Evolutionary conservation across 2,329 filamentous ascomycete genomes (phyloP), one percentile per base, ranked within the genome.

Genomic region (Triangularia verruculosa): DNA sequence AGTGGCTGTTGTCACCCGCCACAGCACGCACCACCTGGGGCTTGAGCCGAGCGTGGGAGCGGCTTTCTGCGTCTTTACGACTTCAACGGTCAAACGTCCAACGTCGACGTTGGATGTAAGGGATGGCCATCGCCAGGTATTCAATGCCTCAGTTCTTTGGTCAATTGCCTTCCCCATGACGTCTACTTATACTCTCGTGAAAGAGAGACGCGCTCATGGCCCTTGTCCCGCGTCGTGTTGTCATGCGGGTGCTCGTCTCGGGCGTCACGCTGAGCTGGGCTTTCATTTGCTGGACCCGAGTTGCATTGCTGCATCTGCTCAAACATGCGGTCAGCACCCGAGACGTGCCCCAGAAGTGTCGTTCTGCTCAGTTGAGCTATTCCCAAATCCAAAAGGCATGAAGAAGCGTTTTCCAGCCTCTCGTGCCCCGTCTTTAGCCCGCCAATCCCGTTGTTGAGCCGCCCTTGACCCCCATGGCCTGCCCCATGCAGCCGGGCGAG

Each of bases 251-350:
- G 58, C 39, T 66, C 34, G 12, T 53, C 12, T 51, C 39, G 60
- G 43, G 61, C 55, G 55, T 63, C 58, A 60, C 61, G 61, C 57
- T 62, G 58, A 57, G 39, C 54, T 60, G 60, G n/a, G 39, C 30
- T 58, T 15, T 58, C 59, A 59, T 64, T 67, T 60, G 57, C 56
- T 43, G 43, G 39, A 30, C 32, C 32, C 61, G 28, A 61, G 54
- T 57, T 60, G 65, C 58, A 52, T 59, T 43, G 20, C 34, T 32
- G 54, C 54, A 43, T 47, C 57, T 59, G 22, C 57, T 27, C 30
- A 64, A 64, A 66, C 64, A 61, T 67, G 66, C 66, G 66, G 66
- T 67, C 66, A 67, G 64, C 64, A 63, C 53, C 64, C 66, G 63
- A 60, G 43, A 59, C 57, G 57, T 47, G 34, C 34, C 34, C 39